Base-by-base conservation (phyloP, 805 yeast genomes). In the Ogataea ganodermae region DNA sequence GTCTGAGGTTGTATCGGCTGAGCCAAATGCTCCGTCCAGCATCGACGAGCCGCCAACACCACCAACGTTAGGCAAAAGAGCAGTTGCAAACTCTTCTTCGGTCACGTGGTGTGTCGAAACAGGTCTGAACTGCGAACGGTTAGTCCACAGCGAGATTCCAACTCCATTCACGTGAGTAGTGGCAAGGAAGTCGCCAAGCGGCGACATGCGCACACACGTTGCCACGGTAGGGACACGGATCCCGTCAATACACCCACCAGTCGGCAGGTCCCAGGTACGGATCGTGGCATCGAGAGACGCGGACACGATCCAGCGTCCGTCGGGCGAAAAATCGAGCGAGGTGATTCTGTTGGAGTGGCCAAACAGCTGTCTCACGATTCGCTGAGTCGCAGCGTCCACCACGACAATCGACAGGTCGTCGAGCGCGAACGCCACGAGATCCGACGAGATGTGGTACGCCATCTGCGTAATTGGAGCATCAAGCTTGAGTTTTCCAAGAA, bases 161-260 rank as follows among this genome's bases (percentile, higher is more conserved):
- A 86, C 85, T 9, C 94, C 96, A 18, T 81, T 75, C 16, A 90
- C 97, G 68, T 94, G 98, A 0, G 96, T 76, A 0, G 98, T 91
- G 1, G 97, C 98, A 46, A 94, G 74, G 66, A 84, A 80, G 57
- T 94, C 97, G 36, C 96, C 96, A 46, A 82, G 75, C 2, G 95
- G 95, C 13, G 97, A 87, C 53, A 94, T 79, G 60, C 84, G 81
- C 26, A 95, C 73, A 45, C 79, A 73, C 0, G 97, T 89, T 3
- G 86, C 96, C n/a, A 90, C 91, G 56, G 76, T 80, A 1, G 85
- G 81, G 21, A 94, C 76, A 44, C 73, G 70, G 14, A 92, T 83
- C 52, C 97, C 97, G 70, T 94, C 99, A 48, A 94, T 89, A 67
- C 98, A 92, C 1, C 91, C 89, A 41, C 99, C 98, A 1, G 97